phyloP scores from a whole-genome alignment of 78 protist genomes.

The Dictyostelium intermedium region DNA sequence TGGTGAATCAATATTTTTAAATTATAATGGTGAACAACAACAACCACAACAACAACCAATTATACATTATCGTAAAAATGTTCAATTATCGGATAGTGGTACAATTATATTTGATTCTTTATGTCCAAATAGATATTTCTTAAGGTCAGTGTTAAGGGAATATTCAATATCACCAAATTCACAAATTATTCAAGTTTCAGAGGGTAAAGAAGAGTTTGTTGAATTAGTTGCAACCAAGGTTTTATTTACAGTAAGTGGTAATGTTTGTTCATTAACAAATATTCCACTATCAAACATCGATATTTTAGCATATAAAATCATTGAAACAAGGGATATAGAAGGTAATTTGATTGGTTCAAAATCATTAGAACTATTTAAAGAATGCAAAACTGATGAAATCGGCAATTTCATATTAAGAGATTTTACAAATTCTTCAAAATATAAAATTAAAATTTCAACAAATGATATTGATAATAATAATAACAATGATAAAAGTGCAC shows the following conservation, averaged over 20 bases:
- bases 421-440: neutral
- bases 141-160: neutral
- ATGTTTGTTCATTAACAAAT: neutral
- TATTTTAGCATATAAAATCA: neutral
- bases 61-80: neutral
- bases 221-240: neutral
- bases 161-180: neutral
- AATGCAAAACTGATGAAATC: neutral
- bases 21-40: neutral
- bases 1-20: neutral
- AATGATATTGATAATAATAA: no score
- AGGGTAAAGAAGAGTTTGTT: neutral
- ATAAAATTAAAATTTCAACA: neutral
- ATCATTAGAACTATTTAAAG: neutral
- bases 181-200: neutral
- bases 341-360: neutral
- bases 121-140: neutral
- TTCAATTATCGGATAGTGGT: neutral
- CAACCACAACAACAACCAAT: neutral
- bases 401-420: neutral
- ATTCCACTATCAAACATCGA: neutral
- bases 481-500: neutral
- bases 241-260: neutral
- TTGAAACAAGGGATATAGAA: neutral
- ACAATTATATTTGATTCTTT: neutral